phyloP scores from a whole-genome alignment of 2,329 filamentous ascomycete genomes.

The Chalara sp. region DNA sequence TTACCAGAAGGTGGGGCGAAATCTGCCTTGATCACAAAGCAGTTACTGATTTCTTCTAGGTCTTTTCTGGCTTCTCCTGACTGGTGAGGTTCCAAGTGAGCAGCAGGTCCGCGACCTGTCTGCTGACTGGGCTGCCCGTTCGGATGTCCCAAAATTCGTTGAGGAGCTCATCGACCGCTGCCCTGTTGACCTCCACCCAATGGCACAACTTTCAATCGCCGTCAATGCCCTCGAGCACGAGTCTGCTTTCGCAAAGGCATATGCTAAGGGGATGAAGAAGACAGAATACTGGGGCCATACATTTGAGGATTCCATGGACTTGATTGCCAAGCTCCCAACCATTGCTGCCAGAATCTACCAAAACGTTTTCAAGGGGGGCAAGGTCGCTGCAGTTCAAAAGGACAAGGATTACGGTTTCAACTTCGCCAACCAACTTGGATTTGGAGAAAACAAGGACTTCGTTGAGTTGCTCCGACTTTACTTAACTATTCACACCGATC shows the following conservation, averaged over 20 bases:
- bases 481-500: constrained; percentile 99
- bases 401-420: constrained; percentile 99
- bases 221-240: constrained; percentile 98
- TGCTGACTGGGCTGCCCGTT: constrained; percentile 96
- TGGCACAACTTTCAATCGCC: constrained; percentile 98
- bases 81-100: constrained; percentile 94
- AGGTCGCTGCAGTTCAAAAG: constrained; percentile 92
- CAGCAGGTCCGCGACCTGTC: constrained; percentile 98
- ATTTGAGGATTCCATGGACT: constrained; percentile 99
- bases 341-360: constrained; percentile 99
- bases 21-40: neutral
- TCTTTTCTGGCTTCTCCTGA: constrained; percentile 99
- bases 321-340: constrained; percentile 98
- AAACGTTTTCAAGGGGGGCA: constrained; percentile 99
- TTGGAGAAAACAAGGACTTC: constrained; percentile 91
- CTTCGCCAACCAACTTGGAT: constrained; percentile 99
- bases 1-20: constrained; percentile 74
- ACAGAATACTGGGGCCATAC: constrained; percentile 99
- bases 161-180: constrained; percentile 99
- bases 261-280: constrained; percentile 99
- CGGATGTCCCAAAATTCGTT: constrained; percentile 94
- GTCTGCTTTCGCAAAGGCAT: constrained; percentile 95
- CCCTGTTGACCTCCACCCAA: constrained; percentile 97
- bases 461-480: constrained; percentile 98
- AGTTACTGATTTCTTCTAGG: constrained; percentile 37